A percentile compares a stretch with the other conserved stretches of the same genome.
Evolutionary conservation across 2,329 filamentous ascomycete genomes (phyloP).

Genomic region (Sarocladium oryzae): DNA sequence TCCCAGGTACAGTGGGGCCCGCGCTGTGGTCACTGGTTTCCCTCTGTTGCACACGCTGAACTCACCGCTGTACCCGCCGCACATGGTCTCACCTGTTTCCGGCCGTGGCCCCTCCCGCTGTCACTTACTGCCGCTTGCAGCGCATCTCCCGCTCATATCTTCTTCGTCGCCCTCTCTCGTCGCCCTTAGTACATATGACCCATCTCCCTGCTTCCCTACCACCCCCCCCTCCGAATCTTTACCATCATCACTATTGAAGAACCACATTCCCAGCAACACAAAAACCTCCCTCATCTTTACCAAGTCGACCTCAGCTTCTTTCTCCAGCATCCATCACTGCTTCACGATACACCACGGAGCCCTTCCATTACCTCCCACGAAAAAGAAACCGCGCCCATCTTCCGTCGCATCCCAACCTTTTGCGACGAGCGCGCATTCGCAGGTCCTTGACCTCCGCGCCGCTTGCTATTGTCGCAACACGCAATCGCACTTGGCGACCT

Average conservation of each 20-base stretch:
- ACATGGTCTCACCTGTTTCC: slow-evolving; percentile 9
- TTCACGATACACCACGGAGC: no score
- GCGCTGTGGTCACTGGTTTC: slow-evolving; percentile 9
- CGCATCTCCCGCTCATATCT: slow-evolving; percentile 3
- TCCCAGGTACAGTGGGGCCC: not conserved
- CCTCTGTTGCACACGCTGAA: not conserved
- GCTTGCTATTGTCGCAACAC: slow-evolving; percentile 3
- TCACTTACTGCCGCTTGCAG: slow-evolving; percentile 8
- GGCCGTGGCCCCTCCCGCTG: slow-evolving; percentile 5
- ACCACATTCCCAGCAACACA: not conserved
- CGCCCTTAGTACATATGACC: slow-evolving; percentile 9
- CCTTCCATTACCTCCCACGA: no score
- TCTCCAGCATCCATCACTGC: no score
- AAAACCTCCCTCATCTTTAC: not conserved
- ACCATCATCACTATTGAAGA: slow-evolving; percentile 3
- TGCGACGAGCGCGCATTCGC: slow-evolving; percentile 4
- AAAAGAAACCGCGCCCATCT: not conserved
- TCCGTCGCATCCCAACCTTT: not conserved
- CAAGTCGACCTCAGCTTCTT: not conserved
- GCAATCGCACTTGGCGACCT: not conserved
- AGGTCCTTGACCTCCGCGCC: slow-evolving; percentile 1
- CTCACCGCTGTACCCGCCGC: slow-evolving; percentile 2
- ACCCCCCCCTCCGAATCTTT: not conserved
- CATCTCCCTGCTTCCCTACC: slow-evolving; percentile 2
- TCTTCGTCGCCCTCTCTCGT: not conserved